Evolutionary conservation across 345 rosid species (phyloP), one percentile per base, ranked within the genome.

Genomic region (Camelina sativa): DNA sequence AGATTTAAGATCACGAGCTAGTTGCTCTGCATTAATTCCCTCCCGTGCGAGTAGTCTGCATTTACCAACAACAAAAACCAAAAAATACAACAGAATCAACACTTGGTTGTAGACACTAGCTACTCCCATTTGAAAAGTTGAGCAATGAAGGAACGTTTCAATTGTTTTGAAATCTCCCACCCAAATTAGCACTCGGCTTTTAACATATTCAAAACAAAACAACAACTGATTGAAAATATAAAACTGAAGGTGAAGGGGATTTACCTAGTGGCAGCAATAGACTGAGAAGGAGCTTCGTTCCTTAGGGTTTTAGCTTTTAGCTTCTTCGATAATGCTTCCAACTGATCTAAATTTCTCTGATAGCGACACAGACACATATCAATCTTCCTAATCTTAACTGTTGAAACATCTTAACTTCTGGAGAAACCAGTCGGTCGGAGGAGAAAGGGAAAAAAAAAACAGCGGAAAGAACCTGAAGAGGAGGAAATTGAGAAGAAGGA

Each of bases 401-500:
- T 2, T 7, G 28, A 23, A 65, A 16, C 57, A 35, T 25, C 43
- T 16, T 6, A 3, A 3, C 9, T 47, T 64, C 23, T n/a, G 4
- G 40, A 37, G 40, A 8, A 37, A 8, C 40, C 11, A 51, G 50
- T 17, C 4, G 66, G 20, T 43, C 58, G 64, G 40, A 58, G 38
- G 15, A 52, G 62, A 30, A 67, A 10, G 37, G 9, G 8, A 10
- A 2, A 9, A 37, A 2, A 10, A 37, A 62, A 65, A 35, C 56
- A 40, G 46, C 60, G 59, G 68, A 20, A 73, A 64, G 59, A 47
- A 94, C 98, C 98, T 94, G 99, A 66, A 95, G 97, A 74, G 97
- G 97, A 84, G 97, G 99, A 78, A 95, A 95, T 85, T 91, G 97
- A 76, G 97, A 86, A 10, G 97, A 89, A 71, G 99, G 97, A 86